Evolutionary conservation across 2,329 filamentous ascomycete species (phyloP), one percentile per base, ranked within the genome.

Genomic region (Anisogramma anomala): DNA sequence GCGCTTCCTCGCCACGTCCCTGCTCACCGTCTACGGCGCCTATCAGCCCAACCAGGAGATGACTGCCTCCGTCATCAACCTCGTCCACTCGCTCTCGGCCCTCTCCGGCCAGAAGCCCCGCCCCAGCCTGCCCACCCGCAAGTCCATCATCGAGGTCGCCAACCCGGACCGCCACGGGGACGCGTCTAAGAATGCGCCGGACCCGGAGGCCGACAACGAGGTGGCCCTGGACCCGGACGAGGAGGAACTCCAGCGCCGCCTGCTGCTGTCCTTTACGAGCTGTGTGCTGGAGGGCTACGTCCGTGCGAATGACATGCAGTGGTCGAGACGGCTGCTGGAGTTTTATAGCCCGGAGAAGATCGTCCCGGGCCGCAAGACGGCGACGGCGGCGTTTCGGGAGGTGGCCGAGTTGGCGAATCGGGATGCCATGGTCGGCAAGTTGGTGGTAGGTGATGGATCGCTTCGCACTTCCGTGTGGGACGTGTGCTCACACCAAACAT

Each of bases 241-340:
- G 56, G 64, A 63, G 2, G 71, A 68, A 7, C 64, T 87, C 46
- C 74, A 81, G 52, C 66, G 67, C 26, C 75, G 72, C 43, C 64
- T 89, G 13, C 61, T 89, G 18, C 79, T 85, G 53, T 78, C 79
- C 1, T 88, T 91, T 57, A 68, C 85, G n/a, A 85, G 82, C 0
- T 82, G 84, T 54, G 63, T 88, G 14, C 61, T 88, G 9, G 83
- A 88, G 55, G 73, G 80, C 33, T 89, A 85, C 50, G 70, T 84
- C 46, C 77, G 77, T 49, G 64, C 61, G 6, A 72, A 77, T 49
- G 64, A 65, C 18, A 57, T 81, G 56, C 69, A 73, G 33, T 81
- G 77, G 77, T 69, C 77, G 2, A 63, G 72, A 11, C 64, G 84
- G 37, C 58, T 87, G 42, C 67, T 83, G 47, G 84, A 89, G 58